Base-by-base conservation (phyloP, 1,284 basidiomycete species). In the Omphalotus olearius region DNA sequence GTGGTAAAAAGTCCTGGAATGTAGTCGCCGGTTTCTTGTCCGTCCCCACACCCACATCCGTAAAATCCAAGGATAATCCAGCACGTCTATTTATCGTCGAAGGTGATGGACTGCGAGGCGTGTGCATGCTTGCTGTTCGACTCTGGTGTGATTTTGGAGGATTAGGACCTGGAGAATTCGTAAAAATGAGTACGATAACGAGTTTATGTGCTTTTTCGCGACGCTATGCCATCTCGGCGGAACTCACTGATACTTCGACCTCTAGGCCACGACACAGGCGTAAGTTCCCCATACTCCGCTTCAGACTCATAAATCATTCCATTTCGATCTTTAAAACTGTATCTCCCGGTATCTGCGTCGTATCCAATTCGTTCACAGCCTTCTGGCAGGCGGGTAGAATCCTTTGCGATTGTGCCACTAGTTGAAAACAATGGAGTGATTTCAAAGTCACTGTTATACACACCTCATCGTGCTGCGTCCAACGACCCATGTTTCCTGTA, bases 351-450 rank as follows among this genome's bases (percentile, higher is more conserved):
- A 50, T 82, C 79, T 1, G 77, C 69, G 54, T 83, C 80, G 52
- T 83, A 83, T 4, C 64, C 75, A 7, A 76, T 68, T 4, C 80
- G 69, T 35, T 62, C 64, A 61, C 81, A 67, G 36, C 80, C 80
- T 45, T 74, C 69, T 3, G 80, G 80, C 16, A 83, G 70, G 39
- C 76, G 73, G 46, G 63, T 62, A 7, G 62, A 37, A 47, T 83
- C 80, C 79, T 81, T 48, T 23, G 20, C 30, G 10, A 45, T 6
- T 25, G 6, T 13, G n/a, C n/a, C n/a, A n/a, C n/a, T n/a, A n/a
- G n/a, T n/a, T n/a, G n/a, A n/a, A n/a, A n/a, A n/a, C n/a, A n/a
- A n/a, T n/a, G n/a, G n/a, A n/a, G n/a, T n/a, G n/a, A n/a, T n/a
- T n/a, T n/a, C n/a, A n/a, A n/a, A n/a, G n/a, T n/a, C n/a, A n/a